Evolutionary conservation across 2,329 filamentous ascomycete species (phyloP).

Genomic region (Penicillium sp.): DNA sequence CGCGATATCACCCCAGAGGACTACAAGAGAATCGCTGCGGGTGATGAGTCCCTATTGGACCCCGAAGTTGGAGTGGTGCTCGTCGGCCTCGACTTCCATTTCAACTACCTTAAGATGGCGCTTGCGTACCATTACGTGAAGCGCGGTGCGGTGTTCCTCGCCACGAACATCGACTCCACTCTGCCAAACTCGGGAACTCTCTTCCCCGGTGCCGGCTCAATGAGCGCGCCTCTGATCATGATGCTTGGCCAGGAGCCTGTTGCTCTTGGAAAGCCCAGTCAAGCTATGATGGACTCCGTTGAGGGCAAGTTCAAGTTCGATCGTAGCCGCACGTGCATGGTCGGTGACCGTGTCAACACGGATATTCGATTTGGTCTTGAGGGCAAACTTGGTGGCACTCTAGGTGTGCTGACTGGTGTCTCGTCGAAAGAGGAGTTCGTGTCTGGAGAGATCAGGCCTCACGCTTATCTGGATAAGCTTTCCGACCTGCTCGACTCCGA

Average conservation of each 20-base stretch:
- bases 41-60: constrained; percentile 73
- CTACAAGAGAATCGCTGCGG: constrained; percentile 71
- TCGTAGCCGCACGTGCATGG: constrained; percentile 84
- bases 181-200: constrained; percentile 78
- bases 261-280: constrained; percentile 88
- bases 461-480: constrained; percentile 80
- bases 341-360: constrained; percentile 90
- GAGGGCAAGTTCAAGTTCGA: constrained; percentile 94
- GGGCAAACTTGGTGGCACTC: constrained; percentile 83
- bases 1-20: constrained; percentile 80
- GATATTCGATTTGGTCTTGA: constrained; percentile 96
- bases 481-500: constrained; percentile 65
- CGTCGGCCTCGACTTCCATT: constrained; percentile 86
- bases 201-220: constrained; percentile 88
- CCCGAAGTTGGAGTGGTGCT: constrained; percentile 88
- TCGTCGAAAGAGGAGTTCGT: constrained; percentile 79
- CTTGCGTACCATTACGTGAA: constrained; percentile 84
- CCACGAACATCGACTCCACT: constrained; percentile 90
- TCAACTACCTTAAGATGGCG: constrained; percentile 91
- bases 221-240: constrained; percentile 74
- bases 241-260: constrained; percentile 70
- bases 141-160: constrained; percentile 78
- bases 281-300: constrained; percentile 99
- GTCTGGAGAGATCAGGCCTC: constrained; percentile 71
- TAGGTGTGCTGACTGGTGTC: constrained; percentile 90